Evolutionary conservation across 1,284 basidiomycete genomes (phyloP).

Genomic region (Microbotryum silenes-acaulis): DNA sequence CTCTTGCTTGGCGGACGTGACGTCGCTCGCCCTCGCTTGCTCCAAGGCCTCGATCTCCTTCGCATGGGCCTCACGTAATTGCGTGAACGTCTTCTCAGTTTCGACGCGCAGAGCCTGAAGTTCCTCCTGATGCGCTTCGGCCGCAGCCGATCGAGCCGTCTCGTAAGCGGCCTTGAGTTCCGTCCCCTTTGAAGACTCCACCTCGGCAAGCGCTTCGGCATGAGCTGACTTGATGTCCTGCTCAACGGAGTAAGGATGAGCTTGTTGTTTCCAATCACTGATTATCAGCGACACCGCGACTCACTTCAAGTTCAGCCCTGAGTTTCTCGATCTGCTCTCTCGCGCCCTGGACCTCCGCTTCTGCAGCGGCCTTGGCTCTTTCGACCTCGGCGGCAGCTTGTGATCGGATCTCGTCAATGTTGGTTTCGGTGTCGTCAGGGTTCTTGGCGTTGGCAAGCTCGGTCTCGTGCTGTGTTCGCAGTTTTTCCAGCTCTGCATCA

Average conservation of each 20-base stretch:
- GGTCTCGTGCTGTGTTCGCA: no score
- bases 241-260: neutral
- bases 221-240: slow-evolving; percentile 58
- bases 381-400: neutral
- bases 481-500: no score
- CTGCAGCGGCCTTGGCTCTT: neutral
- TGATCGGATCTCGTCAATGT: neutral
- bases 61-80: slow-evolving; percentile 57
- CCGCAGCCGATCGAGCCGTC: slow-evolving; percentile 54
- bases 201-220: slow-evolving; percentile 46
- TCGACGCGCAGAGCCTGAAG: slow-evolving; percentile 58
- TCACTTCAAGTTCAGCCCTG: neutral
- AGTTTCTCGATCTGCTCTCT: neutral
- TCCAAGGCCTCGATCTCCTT: slow-evolving; percentile 47
- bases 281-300: neutral
- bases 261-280: no score
- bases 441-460: no score
- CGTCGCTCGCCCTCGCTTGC: neutral
- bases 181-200: neutral
- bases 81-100: slow-evolving; percentile 58
- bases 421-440: no score
- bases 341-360: neutral
- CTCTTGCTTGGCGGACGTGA: neutral
- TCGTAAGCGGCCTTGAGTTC: neutral
- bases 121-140: slow-evolving; percentile 57